phyloP scores from a whole-genome alignment of 805 yeast genomes.

The Peterozyma toletana region DNA sequence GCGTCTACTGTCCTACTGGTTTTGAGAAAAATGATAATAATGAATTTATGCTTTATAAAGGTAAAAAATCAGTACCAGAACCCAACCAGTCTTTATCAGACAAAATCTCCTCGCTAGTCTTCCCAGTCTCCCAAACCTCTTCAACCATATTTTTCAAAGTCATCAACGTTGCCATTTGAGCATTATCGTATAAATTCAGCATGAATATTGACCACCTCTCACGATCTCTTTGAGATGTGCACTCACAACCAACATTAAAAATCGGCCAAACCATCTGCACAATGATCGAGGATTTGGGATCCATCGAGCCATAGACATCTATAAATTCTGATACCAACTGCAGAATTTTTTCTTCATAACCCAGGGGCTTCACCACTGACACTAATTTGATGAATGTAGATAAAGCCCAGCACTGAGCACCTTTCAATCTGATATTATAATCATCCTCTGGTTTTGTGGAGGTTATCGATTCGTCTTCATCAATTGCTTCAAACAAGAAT shows the following conservation, averaged over 20 bases:
- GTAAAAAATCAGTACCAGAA: constrained; percentile 44
- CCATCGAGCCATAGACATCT: constrained; percentile 36
- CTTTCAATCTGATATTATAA: constrained; percentile 34
- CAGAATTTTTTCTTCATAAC: constrained; percentile 20
- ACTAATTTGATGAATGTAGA: constrained; percentile 24
- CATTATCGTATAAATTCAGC: constrained; percentile 35
- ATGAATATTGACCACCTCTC: constrained; percentile 23
- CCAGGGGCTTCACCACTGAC: constrained; percentile 13
- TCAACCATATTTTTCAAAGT: constrained; percentile 34
- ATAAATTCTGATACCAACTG: constrained; percentile 38
- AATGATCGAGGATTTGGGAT: constrained; percentile 36
- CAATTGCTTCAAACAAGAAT: constrained; percentile 10
- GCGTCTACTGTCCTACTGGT: no score
- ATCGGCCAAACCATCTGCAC: constrained; percentile 64
- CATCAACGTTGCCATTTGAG: constrained; percentile 46
- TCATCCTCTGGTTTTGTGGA: constrained; percentile 15
- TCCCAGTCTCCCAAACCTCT: constrained; percentile 38
- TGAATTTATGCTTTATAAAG: constrained; percentile 22
- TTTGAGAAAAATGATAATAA: no score
- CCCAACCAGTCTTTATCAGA: constrained; percentile 37
- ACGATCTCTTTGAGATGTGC: constrained; percentile 26
- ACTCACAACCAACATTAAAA: constrained; percentile 40
- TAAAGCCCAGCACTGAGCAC: constrained; percentile 53
- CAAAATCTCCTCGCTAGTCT: constrained; percentile 35
- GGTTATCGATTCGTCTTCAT: constrained; percentile 2